Percentiles rank a stretch among this genome's conserved stretches.
phyloP scores from a whole-genome alignment of 164 flowering plant species.

The Vitis labrusca region DNA sequence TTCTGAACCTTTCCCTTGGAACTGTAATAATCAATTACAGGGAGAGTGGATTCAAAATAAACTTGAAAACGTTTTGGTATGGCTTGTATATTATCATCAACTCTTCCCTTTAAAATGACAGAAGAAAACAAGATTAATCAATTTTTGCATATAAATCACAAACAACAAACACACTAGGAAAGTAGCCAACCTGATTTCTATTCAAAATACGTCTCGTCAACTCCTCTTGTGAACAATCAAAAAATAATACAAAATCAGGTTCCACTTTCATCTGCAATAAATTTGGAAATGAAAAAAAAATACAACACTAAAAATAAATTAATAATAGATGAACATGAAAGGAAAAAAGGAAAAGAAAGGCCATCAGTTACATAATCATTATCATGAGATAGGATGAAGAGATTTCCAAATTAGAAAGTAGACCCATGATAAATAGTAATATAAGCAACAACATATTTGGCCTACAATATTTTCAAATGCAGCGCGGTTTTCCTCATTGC shows the following conservation, averaged over 20 bases:
- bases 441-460: neutral
- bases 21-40: constrained; percentile 27
- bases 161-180: too few species aligned
- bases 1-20: constrained; percentile 22
- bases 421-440: neutral
- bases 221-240: constrained; percentile 17
- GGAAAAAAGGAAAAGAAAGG: too few species aligned
- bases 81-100: constrained; percentile 38
- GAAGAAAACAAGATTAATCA: neutral
- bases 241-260: constrained; percentile 9
- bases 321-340: too few species aligned
- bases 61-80: constrained; percentile 31
- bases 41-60: constrained; percentile 30
- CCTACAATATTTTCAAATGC: constrained; percentile 37
- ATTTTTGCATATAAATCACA: too few species aligned
- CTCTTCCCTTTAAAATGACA: constrained; percentile 23
- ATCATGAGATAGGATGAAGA: neutral
- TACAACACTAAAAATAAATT: neutral
- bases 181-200: constrained; percentile 14
- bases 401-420: neutral
- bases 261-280: constrained; percentile 9
- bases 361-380: too few species aligned
- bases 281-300: neutral
- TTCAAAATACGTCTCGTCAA: constrained; percentile 8
- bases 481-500: constrained; percentile 45